Evolutionary conservation across 2,329 filamentous ascomycete genomes (phyloP).

Genomic region (Alternaria tenuissima): DNA sequence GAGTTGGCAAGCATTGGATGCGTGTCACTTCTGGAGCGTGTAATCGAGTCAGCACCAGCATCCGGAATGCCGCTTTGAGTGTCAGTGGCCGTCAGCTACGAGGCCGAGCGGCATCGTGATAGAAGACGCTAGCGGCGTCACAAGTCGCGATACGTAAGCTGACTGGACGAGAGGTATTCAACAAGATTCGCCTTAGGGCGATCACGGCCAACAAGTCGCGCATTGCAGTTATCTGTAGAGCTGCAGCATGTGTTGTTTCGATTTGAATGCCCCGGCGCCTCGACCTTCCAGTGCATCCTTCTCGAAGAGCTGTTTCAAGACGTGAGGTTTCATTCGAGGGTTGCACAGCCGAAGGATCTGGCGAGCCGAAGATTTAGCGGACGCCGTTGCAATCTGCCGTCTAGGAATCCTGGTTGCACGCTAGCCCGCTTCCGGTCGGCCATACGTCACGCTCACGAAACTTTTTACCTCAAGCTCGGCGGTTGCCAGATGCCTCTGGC

Average conservation of each 20-base stretch:
- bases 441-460: conserved; percentile 28
- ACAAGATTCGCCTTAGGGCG: conserved; percentile 17
- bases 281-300: conserved; percentile 19
- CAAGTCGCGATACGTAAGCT: conserved; percentile 25
- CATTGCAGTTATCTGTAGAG: conserved; percentile 9
- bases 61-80: conserved; percentile 39
- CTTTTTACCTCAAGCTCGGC: conserved; percentile 21
- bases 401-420: conserved; percentile 17
- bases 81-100: conserved; percentile 25
- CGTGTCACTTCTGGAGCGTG: conserved; percentile 33
- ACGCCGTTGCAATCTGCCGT: conserved; percentile 18
- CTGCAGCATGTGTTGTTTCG: conserved; percentile 26
- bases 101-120: conserved; percentile 17
- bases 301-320: conserved; percentile 24
- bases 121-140: conserved; percentile 20
- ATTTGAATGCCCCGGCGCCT: conserved; percentile 15
- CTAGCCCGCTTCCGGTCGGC: conserved; percentile 3
- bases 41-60: conserved; percentile 30
- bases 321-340: conserved; percentile 20
- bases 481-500: conserved; percentile 3
- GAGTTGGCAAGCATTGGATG: conserved; percentile 21
- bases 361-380: conserved; percentile 23
- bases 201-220: conserved; percentile 12
- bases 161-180: conserved; percentile 27
- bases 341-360: conserved; percentile 15